phyloP scores from a whole-genome alignment of 2,329 filamentous ascomycete genomes.

The Dichotomopilus funicola region DNA sequence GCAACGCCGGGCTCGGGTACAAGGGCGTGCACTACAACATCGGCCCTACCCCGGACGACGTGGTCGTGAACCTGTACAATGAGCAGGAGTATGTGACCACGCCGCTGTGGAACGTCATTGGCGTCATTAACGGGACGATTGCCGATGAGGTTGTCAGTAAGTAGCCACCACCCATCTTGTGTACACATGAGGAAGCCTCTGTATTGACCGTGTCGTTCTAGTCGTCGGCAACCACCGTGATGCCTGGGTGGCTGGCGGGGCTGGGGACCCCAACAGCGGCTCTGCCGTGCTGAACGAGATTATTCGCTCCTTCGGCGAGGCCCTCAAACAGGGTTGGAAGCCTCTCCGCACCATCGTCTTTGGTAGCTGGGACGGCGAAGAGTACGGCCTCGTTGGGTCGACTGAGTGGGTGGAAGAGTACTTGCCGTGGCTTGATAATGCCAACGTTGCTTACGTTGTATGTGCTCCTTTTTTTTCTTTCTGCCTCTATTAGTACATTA shows the following conservation, averaged over 20 bases:
- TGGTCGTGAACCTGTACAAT: slow-evolving; percentile 69
- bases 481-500: too few relatives aligned
- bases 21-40: slow-evolving; percentile 81
- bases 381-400: slow-evolving; percentile 79
- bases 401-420: slow-evolving; percentile 94
- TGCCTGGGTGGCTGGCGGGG: slow-evolving; percentile 78
- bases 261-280: slow-evolving; percentile 74
- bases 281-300: slow-evolving; percentile 75
- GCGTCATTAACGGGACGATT: slow-evolving; percentile 81
- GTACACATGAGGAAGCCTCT: not conserved
- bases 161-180: not conserved
- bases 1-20: slow-evolving; percentile 65
- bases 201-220: slow-evolving; percentile 1
- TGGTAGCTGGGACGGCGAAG: slow-evolving; percentile 74
- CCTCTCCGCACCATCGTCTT: slow-evolving; percentile 87
- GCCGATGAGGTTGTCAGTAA: slow-evolving; percentile 67
- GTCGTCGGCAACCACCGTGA: slow-evolving; percentile 80
- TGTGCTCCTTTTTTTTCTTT: not conserved
- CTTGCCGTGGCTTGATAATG: slow-evolving; percentile 67
- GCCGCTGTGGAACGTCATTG: slow-evolving; percentile 86
- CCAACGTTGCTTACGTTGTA: slow-evolving; percentile 68
- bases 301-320: slow-evolving; percentile 64
- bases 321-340: slow-evolving; percentile 67
- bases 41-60: slow-evolving; percentile 67
- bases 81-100: slow-evolving; percentile 77